Base-by-base conservation (phyloP, 805 yeast species). In the Lachancea sp. region DNA sequence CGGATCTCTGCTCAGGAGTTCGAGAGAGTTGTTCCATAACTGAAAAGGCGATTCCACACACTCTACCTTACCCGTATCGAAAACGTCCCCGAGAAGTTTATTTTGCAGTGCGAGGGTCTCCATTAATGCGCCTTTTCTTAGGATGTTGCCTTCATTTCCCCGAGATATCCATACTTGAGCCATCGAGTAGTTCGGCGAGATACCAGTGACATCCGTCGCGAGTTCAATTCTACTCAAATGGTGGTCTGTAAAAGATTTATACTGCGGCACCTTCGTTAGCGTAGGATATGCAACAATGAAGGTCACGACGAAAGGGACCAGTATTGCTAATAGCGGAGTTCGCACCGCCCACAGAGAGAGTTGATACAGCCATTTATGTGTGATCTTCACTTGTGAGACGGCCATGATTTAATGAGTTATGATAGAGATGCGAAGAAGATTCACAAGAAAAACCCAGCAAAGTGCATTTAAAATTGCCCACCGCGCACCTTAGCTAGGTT, bases 231-330 rank as follows among this genome's bases (percentile, higher is more conserved):
- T 38, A 17, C 47, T 39, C 25, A 56, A 45, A 18, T 58, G 50
- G 31, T 51, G 54, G 5, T 66, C 55, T 11, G 63, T 52, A n/a
- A 63, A 54, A 39, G 56, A 59, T 3, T 68, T 42, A 11, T 70
- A 50, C 16, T 25, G 30, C 38, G 19, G 33, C 12, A 31, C 6
- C 22, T 17, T 32, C 51, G 71, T 69, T 11, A 77, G 52, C 0
- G 78, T 57, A 2, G 81, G 79, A 51, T 75, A 78, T 9, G 79
- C 66, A 18, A 78, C 47, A 3, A 73, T 58, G 46, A 78, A 72
- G 8, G 71, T 67, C 2, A 75, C 45, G 2, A 78, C 56, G 3
- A 73, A 64, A 1, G 82, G 81, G 66, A 73, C 64, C 9, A 78
- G 62, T 22, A 78, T 78, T 53, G 66, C 73, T 2, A 58, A 51